Base-by-base conservation (phyloP, 140 eudicot species). In the Erigeron philadelphicus region DNA sequence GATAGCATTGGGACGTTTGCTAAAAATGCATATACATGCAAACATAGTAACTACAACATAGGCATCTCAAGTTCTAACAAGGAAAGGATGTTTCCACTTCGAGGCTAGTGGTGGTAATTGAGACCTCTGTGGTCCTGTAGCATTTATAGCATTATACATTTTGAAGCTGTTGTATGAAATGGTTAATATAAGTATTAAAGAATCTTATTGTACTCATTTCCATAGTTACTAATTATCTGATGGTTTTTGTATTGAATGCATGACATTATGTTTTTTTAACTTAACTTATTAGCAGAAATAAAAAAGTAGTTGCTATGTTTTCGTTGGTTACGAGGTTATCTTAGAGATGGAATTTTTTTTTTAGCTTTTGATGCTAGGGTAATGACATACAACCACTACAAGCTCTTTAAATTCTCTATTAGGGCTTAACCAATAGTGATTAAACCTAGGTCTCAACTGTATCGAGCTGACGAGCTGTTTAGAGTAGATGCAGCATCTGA, bases 21-120 rank as follows among this genome's bases (percentile, higher is more conserved):
- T 19, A 21, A 48, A 31, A 45, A 15, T 52, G 65, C 25, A 17
- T 42, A 12, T 11, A 42, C 19, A 68, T 41, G 40, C 42, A 52
- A 53, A 53, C 11, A 40, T 71, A 44, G 76, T 72, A 46, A 71
- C 49, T 18, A 31, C 25, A 64, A 25, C 45, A 53, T 52, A 72
- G 68, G 16, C 12, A 50, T 49, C 55, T 72, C 35, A 50, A 38
- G 42, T 18, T 19, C 35, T 64, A 52, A 18, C n/a, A n/a, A 12
- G 63, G 63, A 63, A 73, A 19, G 7, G 46, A 18, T 6, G 6
- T 11, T 73, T 50, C 63, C 46, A 64, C 77, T 41, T 52, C 64
- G 49, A 62, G 64, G 42, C 16, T 53, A 49, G 21, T 49, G 64
- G 71, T 40, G 43, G 52, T 18, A n/a, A 49, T 12, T 70, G 54